phyloP scores from a whole-genome alignment of 2,329 filamentous ascomycete genomes.

The Chalara sp. region DNA sequence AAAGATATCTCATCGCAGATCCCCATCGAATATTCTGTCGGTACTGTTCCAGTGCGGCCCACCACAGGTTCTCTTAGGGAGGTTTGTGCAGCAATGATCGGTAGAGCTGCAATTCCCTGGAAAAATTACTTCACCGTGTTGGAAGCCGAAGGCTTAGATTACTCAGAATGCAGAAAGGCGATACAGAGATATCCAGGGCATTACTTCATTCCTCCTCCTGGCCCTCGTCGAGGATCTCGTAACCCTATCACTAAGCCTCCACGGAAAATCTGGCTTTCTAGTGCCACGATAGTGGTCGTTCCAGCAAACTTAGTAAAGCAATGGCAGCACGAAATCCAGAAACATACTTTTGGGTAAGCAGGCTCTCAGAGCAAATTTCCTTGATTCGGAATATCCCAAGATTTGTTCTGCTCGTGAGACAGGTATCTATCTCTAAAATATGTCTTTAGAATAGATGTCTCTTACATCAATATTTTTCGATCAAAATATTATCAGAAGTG shows the following conservation, averaged over 20 bases:
- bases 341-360: constrained; percentile 50
- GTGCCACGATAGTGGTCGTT: constrained; percentile 70
- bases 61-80: constrained; percentile 59
- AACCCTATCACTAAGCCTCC: constrained; percentile 32
- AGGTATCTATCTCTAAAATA: no score
- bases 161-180: constrained; percentile 45
- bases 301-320: constrained; percentile 79
- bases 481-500: no score
- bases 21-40: constrained; percentile 51
- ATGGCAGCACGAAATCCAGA: constrained; percentile 74
- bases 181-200: constrained; percentile 51
- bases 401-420: no score
- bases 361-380: no score
- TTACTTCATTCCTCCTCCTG: constrained; percentile 48
- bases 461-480: no score
- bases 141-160: constrained; percentile 33
- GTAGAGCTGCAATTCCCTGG: constrained; percentile 65
- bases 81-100: constrained; percentile 68
- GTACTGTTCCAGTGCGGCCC: constrained; percentile 31
- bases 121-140: constrained; percentile 50
- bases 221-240: constrained; percentile 32
- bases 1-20: constrained; percentile 59
- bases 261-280: constrained; percentile 54
- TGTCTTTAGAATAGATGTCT: no score
- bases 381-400: no score